phyloP scores from a whole-genome alignment of 495 filamentous ascomycete species.

The Hamigera avellanea region DNA sequence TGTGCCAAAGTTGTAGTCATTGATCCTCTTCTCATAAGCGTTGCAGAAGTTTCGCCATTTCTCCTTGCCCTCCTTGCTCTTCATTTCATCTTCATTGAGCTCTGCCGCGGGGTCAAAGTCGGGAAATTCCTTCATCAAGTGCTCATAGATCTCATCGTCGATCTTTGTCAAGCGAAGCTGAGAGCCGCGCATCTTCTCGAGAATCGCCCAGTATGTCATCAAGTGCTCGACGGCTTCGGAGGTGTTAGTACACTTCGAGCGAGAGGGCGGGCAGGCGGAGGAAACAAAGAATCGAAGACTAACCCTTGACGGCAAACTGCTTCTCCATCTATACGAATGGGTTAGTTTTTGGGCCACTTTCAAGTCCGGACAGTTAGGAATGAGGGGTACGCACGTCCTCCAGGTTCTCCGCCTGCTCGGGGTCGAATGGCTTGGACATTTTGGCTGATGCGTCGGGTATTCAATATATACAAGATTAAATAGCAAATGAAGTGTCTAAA shows the following conservation, averaged over 20 bases:
- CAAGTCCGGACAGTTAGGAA: not conserved
- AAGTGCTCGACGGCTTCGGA: conserved; percentile 78
- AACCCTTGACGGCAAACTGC: conserved; percentile 97
- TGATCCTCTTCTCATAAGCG: conserved; percentile 81
- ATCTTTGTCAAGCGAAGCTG: conserved; percentile 79
- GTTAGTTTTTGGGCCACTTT: conserved; percentile 12
- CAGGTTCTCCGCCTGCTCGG: conserved; percentile 63
- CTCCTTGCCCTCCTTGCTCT: conserved; percentile 94
- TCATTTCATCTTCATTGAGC: conserved; percentile 90
- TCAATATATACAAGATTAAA: not conserved
- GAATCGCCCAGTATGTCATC: conserved; percentile 91
- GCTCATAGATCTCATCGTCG: conserved; percentile 86
- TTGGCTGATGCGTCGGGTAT: conserved; percentile 10
- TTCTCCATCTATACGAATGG: conserved; percentile 71
- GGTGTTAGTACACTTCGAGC: not conserved
- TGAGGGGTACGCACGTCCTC: conserved; percentile 49
- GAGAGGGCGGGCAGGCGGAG: conserved; percentile 6
- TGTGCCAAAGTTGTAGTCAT: conserved; percentile 96
- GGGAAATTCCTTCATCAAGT: conserved; percentile 78
- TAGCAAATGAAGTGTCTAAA: not conserved
- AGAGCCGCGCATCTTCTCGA: conserved; percentile 80
- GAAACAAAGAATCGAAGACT: conserved; percentile 6
- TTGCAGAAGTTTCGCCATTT: conserved; percentile 92
- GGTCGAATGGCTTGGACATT: conserved; percentile 45
- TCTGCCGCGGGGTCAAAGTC: conserved; percentile 74